Evolutionary conservation across 106 monocot species (phyloP).

Genomic region (Dendrobium officinale): DNA sequence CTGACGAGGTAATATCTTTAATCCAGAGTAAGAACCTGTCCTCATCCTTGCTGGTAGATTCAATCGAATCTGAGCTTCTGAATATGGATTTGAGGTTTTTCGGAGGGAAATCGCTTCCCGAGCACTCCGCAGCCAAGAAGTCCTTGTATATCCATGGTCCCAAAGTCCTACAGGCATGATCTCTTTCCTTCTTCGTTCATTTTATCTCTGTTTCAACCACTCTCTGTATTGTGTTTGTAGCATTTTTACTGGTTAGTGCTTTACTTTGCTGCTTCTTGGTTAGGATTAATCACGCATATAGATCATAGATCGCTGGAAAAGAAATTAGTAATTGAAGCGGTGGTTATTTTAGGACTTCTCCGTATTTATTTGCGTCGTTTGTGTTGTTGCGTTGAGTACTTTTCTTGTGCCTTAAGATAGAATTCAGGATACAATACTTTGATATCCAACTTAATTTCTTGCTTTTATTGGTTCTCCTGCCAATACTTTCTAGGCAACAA

Average conservation of each 20-base stretch:
- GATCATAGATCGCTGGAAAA: neutral
- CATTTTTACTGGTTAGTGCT: neutral
- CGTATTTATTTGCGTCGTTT: neutral
- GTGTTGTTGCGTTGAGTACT: neutral
- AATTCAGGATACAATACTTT: neutral
- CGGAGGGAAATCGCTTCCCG: constrained; percentile 72
- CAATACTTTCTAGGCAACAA: neutral
- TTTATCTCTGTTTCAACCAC: too few species aligned
- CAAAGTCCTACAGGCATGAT: constrained; percentile 57
- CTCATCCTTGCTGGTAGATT: constrained; percentile 3
- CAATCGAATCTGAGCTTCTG: constrained; percentile 61
- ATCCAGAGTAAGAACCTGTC: constrained; percentile 13
- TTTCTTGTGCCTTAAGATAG: neutral
- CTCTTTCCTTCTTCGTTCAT: neutral
- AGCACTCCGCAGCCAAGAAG: constrained; percentile 43
- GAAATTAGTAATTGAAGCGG: neutral
- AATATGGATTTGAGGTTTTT: constrained; percentile 70
- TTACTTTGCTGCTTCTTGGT: neutral
- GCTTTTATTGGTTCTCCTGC: neutral
- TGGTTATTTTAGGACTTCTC: too few species aligned
- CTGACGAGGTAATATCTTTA: constrained; percentile 25
- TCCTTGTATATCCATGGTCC: constrained; percentile 54
- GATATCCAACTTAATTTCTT: neutral
- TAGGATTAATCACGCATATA: neutral
- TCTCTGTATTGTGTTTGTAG: too few species aligned